phyloP scores from a whole-genome alignment of 148 eudicot species.

The Camellia lanceoleosa region DNA sequence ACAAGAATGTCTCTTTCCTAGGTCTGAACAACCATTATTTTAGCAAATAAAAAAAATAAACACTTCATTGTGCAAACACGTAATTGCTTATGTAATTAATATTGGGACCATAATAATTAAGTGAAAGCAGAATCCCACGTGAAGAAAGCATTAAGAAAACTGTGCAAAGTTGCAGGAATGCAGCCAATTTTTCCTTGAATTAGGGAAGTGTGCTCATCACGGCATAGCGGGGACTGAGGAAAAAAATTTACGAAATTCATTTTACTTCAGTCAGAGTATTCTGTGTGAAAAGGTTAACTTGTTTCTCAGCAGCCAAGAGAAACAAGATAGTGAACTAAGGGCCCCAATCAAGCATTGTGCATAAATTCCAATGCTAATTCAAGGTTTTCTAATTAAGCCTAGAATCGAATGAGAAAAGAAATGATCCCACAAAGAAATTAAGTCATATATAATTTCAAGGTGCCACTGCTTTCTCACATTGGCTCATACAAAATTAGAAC shows the following conservation, averaged over 20 bases:
- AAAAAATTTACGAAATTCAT: neutral
- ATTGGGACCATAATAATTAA: neutral
- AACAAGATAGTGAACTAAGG: conserved; percentile 22
- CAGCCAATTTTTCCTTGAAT: conserved; percentile 9
- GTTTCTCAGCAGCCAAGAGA: conserved; percentile 21
- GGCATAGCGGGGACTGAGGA: neutral
- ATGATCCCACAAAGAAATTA: conserved; percentile 2
- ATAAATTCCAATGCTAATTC: conserved; percentile 14
- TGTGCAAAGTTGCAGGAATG: conserved; percentile 3
- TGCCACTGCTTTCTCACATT: conserved; percentile 11
- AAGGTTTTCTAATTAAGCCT: conserved; percentile 12
- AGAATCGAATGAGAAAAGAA: conserved; percentile 2
- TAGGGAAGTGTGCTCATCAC: neutral
- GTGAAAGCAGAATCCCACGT: neutral
- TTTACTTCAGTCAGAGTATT: conserved; percentile 4
- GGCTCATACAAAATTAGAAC: conserved; percentile 15
- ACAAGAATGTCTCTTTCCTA: neutral
- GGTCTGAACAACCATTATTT: neutral
- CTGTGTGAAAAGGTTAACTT: conserved; percentile 11
- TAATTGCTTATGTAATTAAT: neutral
- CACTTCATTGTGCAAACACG: neutral
- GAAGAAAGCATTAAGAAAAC: conserved; percentile 8
- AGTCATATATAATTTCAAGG: conserved; percentile 14
- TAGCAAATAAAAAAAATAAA: neutral
- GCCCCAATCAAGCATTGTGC: conserved; percentile 31